Evolutionary conservation across 352 stramenopile genomes (phyloP).

Genomic region (Plasmopara viticola): DNA sequence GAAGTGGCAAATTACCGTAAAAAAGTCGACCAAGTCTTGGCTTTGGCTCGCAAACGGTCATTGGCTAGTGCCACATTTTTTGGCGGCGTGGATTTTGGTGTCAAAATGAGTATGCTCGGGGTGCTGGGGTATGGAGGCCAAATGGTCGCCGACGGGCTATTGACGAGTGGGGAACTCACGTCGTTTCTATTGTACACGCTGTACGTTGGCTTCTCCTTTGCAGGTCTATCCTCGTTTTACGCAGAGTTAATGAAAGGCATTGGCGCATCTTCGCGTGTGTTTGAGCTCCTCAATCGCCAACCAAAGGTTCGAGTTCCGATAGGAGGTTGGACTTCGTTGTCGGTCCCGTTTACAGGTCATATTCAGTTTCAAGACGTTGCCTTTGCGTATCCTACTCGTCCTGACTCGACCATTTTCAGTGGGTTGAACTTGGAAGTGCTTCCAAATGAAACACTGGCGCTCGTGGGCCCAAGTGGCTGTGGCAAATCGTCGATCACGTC

Average conservation of each 20-base stretch:
- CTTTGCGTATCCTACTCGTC: constrained; percentile 62
- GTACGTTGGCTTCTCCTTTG: constrained; percentile 86
- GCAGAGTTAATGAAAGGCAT: constrained; percentile 88
- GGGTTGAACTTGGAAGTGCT: constrained; percentile 48
- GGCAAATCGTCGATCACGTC: constrained; percentile 69
- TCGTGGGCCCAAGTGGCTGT: constrained; percentile 60
- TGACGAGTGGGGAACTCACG: constrained; percentile 89
- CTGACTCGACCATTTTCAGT: constrained; percentile 46
- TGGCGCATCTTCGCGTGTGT: constrained; percentile 84
- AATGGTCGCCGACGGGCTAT: constrained; percentile 77
- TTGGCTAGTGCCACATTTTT: constrained; percentile 82
- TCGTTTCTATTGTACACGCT: constrained; percentile 93
- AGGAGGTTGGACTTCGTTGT: constrained; percentile 24
- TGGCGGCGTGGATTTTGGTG: constrained; percentile 71
- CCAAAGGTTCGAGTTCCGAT: constrained; percentile 44
- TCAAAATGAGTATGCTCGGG: constrained; percentile 86
- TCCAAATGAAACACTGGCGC: constrained; percentile 63
- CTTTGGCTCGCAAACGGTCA: constrained; percentile 59
- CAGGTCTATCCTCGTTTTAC: constrained; percentile 90
- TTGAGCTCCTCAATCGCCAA: constrained; percentile 87
- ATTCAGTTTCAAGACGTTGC: constrained; percentile 82
- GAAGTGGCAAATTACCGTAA: constrained; percentile 53
- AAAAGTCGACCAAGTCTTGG: constrained; percentile 61
- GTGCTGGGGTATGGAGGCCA: constrained; percentile 90
- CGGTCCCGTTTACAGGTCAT: constrained; percentile 35